phyloP scores from a whole-genome alignment of 2,329 filamentous ascomycete genomes.

The Apiospora phragmitis region DNA sequence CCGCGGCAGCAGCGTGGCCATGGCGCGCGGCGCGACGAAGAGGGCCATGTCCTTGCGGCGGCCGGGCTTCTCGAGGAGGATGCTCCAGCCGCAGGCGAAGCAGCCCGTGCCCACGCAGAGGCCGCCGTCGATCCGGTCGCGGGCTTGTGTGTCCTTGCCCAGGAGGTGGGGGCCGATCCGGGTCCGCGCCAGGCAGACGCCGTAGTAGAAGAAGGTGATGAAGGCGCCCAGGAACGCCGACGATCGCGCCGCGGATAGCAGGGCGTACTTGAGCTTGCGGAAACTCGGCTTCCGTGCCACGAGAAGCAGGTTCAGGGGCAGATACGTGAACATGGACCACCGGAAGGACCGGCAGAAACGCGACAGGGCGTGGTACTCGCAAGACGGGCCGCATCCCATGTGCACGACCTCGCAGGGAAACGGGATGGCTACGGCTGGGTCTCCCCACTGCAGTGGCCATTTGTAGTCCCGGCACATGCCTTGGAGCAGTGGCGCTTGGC shows the following conservation, averaged over 20 bases:
- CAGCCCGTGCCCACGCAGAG: conserved; percentile 74
- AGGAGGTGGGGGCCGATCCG: conserved; percentile 70
- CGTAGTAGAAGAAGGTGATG: conserved; percentile 80
- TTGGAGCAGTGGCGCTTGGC: conserved; percentile 66
- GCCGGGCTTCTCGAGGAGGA: conserved; percentile 67
- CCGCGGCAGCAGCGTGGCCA: conserved; percentile 73
- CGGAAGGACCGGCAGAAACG: conserved; percentile 70
- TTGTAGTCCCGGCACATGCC: conserved; percentile 72
- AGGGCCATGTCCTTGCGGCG: conserved; percentile 74
- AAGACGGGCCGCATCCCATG: conserved; percentile 72
- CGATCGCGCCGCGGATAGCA: conserved; percentile 65
- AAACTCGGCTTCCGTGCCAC: conserved; percentile 51
- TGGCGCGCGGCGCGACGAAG: conserved; percentile 77
- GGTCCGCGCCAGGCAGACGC: conserved; percentile 76
- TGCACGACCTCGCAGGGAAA: conserved; percentile 85
- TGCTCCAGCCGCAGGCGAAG: conserved; percentile 77
- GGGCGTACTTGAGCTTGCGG: conserved; percentile 46
- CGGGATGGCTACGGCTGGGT: conserved; percentile 68
- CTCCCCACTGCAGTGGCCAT: conserved; percentile 70
- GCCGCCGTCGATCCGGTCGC: conserved; percentile 59
- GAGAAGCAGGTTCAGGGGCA: conserved; percentile 71
- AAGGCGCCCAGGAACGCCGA: conserved; percentile 78
- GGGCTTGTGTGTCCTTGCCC: conserved; percentile 46
- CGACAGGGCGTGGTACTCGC: conserved; percentile 71
- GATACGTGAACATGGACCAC: conserved; percentile 75